phyloP scores from a whole-genome alignment of 805 yeast species.

The Wickerhamomyces ciferrii region DNA sequence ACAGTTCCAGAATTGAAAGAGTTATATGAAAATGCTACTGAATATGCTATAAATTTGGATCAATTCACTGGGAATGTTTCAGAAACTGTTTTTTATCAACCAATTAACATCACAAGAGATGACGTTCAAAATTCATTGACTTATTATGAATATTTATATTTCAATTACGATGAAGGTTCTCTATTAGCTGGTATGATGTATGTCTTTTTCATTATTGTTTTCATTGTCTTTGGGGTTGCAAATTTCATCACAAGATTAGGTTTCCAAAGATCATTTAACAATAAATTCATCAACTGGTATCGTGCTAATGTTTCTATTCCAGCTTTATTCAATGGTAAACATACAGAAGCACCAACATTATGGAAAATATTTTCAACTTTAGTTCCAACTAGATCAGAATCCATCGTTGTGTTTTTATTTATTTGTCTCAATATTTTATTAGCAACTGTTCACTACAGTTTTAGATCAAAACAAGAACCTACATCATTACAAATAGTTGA shows the following conservation, averaged over 20 bases:
- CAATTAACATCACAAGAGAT: conserved; percentile 5
- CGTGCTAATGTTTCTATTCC: conserved; percentile 17
- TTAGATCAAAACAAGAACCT: not conserved
- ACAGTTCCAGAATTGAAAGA: conserved; percentile 16
- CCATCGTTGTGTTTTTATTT: conserved; percentile 30
- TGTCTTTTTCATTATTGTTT: conserved; percentile 33
- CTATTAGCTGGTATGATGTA: conserved; percentile 26
- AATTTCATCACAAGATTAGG: conserved; percentile 25
- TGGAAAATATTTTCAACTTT: conserved; percentile 8
- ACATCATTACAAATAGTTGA: not conserved
- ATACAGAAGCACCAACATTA: conserved; percentile 2
- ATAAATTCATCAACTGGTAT: conserved; percentile 12
- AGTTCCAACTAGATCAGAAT: conserved; percentile 18
- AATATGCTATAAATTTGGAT: conserved; percentile 8
- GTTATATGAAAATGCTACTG: conserved; percentile 26
- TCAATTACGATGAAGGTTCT: conserved; percentile 14
- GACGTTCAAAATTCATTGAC: not conserved
- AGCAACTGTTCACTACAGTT: conserved; percentile 8
- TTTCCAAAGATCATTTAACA: conserved; percentile 7
- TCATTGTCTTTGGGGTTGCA: conserved; percentile 29
- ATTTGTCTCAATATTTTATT: conserved; percentile 17
- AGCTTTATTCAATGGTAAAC: conserved; percentile 13
- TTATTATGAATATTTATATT: conserved; percentile 5
- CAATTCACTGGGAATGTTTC: conserved; percentile 6
- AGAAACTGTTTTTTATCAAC: conserved; percentile 3